Conservation (phyloP, 2,329 filamentous ascomycete genomes). For the Ampelomyces quisqualis region DNA sequence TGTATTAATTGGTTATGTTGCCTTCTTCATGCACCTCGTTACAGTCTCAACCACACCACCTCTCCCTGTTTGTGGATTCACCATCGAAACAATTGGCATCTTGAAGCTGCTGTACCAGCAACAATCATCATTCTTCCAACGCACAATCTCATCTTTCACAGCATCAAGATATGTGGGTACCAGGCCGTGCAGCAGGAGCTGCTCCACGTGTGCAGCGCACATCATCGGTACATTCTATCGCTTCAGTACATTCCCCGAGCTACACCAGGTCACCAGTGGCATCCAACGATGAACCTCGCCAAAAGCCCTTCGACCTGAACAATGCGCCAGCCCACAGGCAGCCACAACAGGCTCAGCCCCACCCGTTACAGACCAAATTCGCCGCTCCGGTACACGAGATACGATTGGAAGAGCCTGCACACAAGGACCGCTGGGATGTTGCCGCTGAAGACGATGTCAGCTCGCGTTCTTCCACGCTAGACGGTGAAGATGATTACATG, state of each 20-base stretch:
- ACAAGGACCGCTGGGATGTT: slow-evolving; percentile 4
- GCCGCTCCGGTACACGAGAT: neutral
- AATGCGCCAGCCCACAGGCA: neutral
- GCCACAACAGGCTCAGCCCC: neutral
- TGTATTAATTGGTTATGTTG: slow-evolving; percentile 5
- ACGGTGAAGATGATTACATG: slow-evolving; percentile 33
- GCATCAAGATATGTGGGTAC: slow-evolving; percentile 36
- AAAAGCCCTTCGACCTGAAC: neutral
- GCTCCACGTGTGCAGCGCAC: slow-evolving; percentile 31
- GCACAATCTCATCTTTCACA: no score
- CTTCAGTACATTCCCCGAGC: slow-evolving; percentile 30
- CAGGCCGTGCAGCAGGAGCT: slow-evolving; percentile 27
- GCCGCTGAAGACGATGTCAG: slow-evolving; percentile 35
- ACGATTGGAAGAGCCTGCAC: neutral
- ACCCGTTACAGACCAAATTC: slow-evolving; percentile 1
- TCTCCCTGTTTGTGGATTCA: no score
- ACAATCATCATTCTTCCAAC: neutral
- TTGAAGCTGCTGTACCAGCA: neutral
- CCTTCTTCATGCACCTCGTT: slow-evolving; percentile 6
- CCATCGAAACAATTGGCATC: slow-evolving; percentile 3
- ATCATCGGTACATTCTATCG: slow-evolving; percentile 34
- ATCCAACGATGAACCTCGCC: slow-evolving; percentile 16
- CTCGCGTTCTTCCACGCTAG: slow-evolving; percentile 38
- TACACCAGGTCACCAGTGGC: neutral
- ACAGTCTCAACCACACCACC: slow-evolving; percentile 1